phyloP scores from a whole-genome alignment of 2,329 filamentous ascomycete genomes.

The Talaromyces sp. region DNA sequence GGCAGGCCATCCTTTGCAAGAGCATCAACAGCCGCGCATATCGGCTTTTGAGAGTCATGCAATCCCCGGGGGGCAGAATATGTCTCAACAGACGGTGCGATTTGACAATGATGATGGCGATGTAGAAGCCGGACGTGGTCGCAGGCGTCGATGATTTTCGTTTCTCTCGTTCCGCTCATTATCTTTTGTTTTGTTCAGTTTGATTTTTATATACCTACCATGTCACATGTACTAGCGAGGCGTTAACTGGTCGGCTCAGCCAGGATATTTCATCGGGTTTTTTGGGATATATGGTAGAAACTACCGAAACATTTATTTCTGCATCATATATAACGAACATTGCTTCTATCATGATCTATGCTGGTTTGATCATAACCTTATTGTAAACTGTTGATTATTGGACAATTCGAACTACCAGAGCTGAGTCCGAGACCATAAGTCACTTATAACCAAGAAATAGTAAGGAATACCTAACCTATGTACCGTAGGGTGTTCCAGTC shows the following conservation, averaged over 20 bases:
- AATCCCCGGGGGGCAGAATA: neutral
- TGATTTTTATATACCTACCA: neutral
- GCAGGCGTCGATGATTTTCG: neutral
- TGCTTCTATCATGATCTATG: neutral
- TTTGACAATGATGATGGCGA: conserved; percentile 10
- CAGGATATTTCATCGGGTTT: neutral
- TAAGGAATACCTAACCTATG: neutral
- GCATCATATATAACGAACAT: neutral
- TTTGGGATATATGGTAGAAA: neutral
- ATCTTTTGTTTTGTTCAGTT: neutral
- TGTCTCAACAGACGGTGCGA: neutral
- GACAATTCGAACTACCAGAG: neutral
- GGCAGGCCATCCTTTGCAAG: neutral
- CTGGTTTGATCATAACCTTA: neutral
- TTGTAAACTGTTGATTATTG: neutral
- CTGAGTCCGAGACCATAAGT: neutral
- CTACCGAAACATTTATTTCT: neutral
- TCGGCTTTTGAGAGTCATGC: neutral
- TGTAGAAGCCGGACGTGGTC: conserved; percentile 14
- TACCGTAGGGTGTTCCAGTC: too few species aligned
- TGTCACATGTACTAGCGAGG: conserved; percentile 11
- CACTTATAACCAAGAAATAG: neutral
- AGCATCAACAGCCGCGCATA: neutral
- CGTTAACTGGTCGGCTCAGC: conserved; percentile 5
- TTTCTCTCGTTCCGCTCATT: neutral